Base-by-base conservation (phyloP, 2,329 filamentous ascomycete genomes). In the Zalaria sp. region DNA sequence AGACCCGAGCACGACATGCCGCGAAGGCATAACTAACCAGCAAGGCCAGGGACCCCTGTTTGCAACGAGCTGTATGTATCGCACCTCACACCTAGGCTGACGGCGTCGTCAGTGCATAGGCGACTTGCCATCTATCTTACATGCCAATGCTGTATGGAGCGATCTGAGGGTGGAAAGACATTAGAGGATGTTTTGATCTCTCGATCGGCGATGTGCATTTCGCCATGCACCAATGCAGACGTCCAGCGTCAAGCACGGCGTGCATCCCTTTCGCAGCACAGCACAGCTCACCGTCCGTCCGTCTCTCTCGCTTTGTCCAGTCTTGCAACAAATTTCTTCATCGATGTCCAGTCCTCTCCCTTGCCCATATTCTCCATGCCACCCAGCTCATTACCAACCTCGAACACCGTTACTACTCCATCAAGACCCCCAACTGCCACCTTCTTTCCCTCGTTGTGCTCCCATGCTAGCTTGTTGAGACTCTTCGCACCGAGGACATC, bases 391-490 rank as follows among this genome's bases (percentile, higher is more conserved):
- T 72, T 67, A 25, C 86, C 81, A 43, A 98, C 89, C 63, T 98
- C 91, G 56, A 96, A 98, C 5, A 98, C 77, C 0, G 83, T 94
- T 25, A 95, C 71, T 2, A 86, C 78, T 7, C 89, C 89, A 55
- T 95, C 88, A 46, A 98, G 81, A 3, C 91, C 91, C 36, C 91
- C 93, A 0, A 87, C 87, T 1, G 89, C 91, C 39, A 96, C 67
- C 40, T 84, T 75, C 61, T 82, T 83, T 38, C 91, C 93, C 57
- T 95, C 88, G 36, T 77, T 81, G 53, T 79, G 78, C 64, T 98
- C 91, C 91, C 91, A 98, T 1, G 86, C 82, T 35, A 95, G 69
- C 66, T 91, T 93, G 62, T 98, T 98, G 54, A 98, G 64, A 58
- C 87, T 93, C 65, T 85, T 82, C 44, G 48, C 60, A 75, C 53